Conservation (phyloP, 345 rosid genomes). For the Clausena lansium region DNA sequence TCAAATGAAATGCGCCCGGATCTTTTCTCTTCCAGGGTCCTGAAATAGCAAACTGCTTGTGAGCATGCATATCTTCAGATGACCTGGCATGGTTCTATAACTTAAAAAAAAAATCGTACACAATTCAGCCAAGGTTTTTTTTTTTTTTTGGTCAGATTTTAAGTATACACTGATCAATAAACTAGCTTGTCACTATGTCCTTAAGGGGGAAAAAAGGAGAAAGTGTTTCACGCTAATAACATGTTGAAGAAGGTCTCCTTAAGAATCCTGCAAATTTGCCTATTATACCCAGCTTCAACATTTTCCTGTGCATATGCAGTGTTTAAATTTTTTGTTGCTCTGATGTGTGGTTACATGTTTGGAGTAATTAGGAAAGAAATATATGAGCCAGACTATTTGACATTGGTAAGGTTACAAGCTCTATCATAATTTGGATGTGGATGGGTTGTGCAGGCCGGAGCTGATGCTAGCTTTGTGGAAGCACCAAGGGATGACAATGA, state of each 20-base stretch:
- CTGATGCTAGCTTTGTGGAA: slow-evolving; percentile 55
- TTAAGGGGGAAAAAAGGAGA: neutral
- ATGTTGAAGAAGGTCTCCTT: neutral
- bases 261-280: neutral
- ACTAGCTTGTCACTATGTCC: neutral
- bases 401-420: neutral
- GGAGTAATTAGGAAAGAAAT: neutral
- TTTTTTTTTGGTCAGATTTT: neutral
- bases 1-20: no score
- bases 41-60: neutral
- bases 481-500: slow-evolving; percentile 49
- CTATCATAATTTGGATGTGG: neutral
- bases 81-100: neutral
- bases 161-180: no score
- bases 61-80: neutral
- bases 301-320: neutral
- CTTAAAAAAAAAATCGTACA: neutral
- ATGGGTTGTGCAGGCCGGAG: slow-evolving; percentile 36
- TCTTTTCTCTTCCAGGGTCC: neutral
- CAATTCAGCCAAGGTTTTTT: neutral
- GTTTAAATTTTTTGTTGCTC: neutral
- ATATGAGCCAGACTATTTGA: no score
- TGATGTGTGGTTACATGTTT: neutral
- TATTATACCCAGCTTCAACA: neutral
- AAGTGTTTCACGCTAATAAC: neutral